Evolutionary conservation across 306 rosid genomes (phyloP).

Genomic region (Acacia melanoxylon): DNA sequence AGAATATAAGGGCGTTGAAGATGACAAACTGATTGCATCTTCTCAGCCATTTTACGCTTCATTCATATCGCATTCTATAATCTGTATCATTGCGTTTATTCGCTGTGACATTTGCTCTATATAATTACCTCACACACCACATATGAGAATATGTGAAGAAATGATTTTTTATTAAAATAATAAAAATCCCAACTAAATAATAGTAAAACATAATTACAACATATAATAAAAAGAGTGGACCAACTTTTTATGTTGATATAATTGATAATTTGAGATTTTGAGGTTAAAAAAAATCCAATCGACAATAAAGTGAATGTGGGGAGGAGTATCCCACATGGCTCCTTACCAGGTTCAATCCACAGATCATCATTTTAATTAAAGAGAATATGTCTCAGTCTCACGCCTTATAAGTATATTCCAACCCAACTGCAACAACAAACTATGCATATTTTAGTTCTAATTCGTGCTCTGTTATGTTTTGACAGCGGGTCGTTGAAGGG

Average conservation of each 20-base stretch:
- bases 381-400: background rate
- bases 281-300: too few species aligned
- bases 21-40: background rate
- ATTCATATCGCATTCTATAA: background rate
- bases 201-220: too few species aligned
- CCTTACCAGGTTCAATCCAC: background rate
- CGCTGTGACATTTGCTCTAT: background rate
- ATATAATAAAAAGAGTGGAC: background rate
- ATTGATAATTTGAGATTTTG: too few species aligned
- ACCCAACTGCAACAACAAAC: background rate
- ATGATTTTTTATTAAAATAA: too few species aligned
- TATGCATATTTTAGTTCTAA: too few species aligned
- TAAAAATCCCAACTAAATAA: too few species aligned
- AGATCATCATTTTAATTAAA: background rate
- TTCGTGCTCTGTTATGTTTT: background rate
- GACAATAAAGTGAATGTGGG: too few species aligned
- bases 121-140: too few species aligned
- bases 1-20: background rate
- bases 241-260: too few species aligned
- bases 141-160: too few species aligned
- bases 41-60: background rate
- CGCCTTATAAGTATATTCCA: background rate
- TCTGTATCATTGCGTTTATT: background rate
- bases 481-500: conserved; percentile 83
- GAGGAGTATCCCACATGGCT: background rate